Evolutionary conservation across 2,329 filamentous ascomycete species (phyloP).

Genomic region (Fusarium praegraminearum): DNA sequence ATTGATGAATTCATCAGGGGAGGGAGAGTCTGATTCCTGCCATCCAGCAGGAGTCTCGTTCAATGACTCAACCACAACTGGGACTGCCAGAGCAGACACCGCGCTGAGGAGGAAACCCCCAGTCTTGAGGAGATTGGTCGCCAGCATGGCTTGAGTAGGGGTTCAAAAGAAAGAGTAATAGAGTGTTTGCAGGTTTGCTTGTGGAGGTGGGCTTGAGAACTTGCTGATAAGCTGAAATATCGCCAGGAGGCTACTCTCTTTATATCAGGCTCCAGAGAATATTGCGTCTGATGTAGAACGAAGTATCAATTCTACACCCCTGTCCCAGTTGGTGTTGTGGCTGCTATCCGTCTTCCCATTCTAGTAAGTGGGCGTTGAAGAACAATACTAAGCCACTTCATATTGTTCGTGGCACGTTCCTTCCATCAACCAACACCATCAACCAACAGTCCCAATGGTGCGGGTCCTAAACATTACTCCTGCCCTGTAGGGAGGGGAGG

Average conservation of each 20-base stretch:
- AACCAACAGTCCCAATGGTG: slow-evolving; percentile 13
- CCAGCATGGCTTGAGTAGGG: slow-evolving; percentile 11
- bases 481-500: neutral
- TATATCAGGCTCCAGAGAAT: slow-evolving; percentile 19
- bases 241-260: slow-evolving; percentile 8
- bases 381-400: slow-evolving; percentile 46
- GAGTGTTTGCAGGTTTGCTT: slow-evolving; percentile 1
- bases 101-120: slow-evolving; percentile 27
- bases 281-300: neutral
- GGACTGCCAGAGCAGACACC: slow-evolving; percentile 15
- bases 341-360: slow-evolving; percentile 21
- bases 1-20: slow-evolving; percentile 39
- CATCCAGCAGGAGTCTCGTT: slow-evolving; percentile 40
- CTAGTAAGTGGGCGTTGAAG: slow-evolving; percentile 24
- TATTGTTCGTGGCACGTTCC: slow-evolving; percentile 43
- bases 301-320: neutral
- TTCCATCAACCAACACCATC: slow-evolving; percentile 22
- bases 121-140: slow-evolving; percentile 2
- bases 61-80: slow-evolving; percentile 43
- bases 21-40: slow-evolving; percentile 36
- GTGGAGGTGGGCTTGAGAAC: slow-evolving; percentile 3
- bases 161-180: neutral
- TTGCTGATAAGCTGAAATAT: neutral
- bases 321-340: slow-evolving; percentile 10
- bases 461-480: neutral